These are phyloP conservation scores for Penicillium manginii DNA, from an alignment of 495 filamentous ascomycete genomes.

Conservation along the genomic window DNA sequence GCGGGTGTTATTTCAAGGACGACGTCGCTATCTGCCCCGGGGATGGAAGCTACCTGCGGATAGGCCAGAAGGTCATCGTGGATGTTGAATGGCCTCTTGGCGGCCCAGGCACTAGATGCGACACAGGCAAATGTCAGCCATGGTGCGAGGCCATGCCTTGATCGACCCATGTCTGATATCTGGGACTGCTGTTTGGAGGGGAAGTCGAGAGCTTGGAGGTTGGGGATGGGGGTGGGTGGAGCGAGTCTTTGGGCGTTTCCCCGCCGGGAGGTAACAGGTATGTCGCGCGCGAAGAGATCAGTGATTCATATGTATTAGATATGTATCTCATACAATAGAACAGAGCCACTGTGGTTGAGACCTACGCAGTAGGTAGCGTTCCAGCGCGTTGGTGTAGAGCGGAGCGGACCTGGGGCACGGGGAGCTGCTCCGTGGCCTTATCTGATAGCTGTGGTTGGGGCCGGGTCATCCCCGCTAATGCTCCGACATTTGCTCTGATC, in stretches of 20 bases:
- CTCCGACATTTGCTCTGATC: no score
- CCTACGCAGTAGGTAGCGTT: slow-evolving; percentile 1
- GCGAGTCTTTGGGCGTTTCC: background rate
- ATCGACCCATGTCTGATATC: slow-evolving; percentile 32
- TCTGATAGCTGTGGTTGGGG: no score
- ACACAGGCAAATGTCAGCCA: slow-evolving; percentile 41
- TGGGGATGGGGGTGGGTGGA: background rate
- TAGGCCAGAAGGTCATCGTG: slow-evolving; percentile 91
- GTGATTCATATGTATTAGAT: background rate
- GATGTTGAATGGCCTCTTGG: slow-evolving; percentile 70
- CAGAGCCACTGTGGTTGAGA: background rate
- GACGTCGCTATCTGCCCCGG: background rate
- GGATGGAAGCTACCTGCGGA: slow-evolving; percentile 69
- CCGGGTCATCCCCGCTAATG: no score
- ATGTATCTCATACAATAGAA: no score
- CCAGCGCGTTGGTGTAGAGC: slow-evolving; percentile 7
- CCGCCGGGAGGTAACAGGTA: background rate
- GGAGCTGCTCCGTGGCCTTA: slow-evolving; percentile 40
- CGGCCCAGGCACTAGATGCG: slow-evolving; percentile 50
- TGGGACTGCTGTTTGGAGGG: background rate
- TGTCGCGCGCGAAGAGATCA: background rate
- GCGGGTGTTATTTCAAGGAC: background rate
- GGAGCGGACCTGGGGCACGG: slow-evolving; percentile 13
- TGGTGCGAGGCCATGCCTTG: slow-evolving; percentile 26
- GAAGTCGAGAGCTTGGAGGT: background rate